Percentiles rank a stretch among this genome's conserved stretches.
These are phyloP conservation scores for Tolypocladium amazonense DNA, from an alignment of 2,329 filamentous ascomycete species.

Conservation along the genomic window DNA sequence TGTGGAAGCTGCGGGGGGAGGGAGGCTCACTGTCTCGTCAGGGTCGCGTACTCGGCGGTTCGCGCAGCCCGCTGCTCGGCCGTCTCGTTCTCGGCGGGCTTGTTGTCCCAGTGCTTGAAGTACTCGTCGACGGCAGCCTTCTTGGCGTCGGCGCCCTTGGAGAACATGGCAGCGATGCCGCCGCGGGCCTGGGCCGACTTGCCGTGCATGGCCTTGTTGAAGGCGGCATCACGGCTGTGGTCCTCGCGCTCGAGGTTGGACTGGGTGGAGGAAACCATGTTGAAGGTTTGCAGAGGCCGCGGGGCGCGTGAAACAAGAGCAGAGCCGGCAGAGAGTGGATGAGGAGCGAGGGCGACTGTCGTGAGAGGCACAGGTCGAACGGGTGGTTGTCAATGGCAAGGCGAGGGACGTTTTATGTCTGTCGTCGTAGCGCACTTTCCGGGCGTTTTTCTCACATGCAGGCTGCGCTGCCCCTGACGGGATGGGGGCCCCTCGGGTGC, in stretches of 20 bases:
- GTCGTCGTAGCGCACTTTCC: neutral
- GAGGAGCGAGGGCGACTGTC: neutral
- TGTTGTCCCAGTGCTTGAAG: slow-evolving; percentile 95
- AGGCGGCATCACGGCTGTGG: slow-evolving; percentile 75
- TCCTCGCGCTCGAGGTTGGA: slow-evolving; percentile 66
- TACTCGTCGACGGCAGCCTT: slow-evolving; percentile 81
- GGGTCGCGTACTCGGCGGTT: slow-evolving; percentile 79
- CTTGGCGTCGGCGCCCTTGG: slow-evolving; percentile 67
- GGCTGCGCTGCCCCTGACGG: neutral
- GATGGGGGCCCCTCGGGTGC: neutral
- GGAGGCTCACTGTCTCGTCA: slow-evolving; percentile 76
- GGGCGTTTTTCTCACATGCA: slow-evolving; percentile 1
- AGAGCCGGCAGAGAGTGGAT: slow-evolving; percentile 3
- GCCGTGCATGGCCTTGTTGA: slow-evolving; percentile 82
- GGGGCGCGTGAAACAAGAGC: slow-evolving; percentile 1
- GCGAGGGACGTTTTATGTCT: slow-evolving; percentile 3
- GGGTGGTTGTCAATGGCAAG: neutral
- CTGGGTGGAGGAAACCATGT: slow-evolving; percentile 30
- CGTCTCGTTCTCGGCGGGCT: slow-evolving; percentile 69
- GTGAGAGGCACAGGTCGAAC: neutral
- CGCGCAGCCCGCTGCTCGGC: slow-evolving; percentile 70
- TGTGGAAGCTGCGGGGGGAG: neutral
- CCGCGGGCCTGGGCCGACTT: slow-evolving; percentile 56
- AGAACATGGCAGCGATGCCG: slow-evolving; percentile 73
- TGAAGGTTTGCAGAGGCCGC: slow-evolving; percentile 16